A percentile compares a stretch with the other conserved stretches of the same genome.
Conservation (phyloP, 2,329 filamentous ascomycete genomes). For the Phoma sp. region DNA sequence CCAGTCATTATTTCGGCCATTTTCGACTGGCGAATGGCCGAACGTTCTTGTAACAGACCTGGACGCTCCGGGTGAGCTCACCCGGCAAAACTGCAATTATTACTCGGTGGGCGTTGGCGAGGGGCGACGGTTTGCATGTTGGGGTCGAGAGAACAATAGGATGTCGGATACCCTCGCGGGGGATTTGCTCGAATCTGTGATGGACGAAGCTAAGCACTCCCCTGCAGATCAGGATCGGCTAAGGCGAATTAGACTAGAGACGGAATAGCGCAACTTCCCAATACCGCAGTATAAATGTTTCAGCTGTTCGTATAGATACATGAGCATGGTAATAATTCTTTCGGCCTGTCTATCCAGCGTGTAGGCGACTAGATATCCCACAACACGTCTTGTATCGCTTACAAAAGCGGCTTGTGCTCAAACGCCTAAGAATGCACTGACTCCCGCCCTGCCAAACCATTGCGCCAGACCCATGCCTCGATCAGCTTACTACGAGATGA, state of each 20-base stretch:
- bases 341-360: constrained; percentile 1
- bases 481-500: constrained; percentile 8
- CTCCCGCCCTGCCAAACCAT: constrained; percentile 4
- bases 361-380: neutral
- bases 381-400: constrained; percentile 9
- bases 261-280: constrained; percentile 1
- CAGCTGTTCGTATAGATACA: constrained; percentile 5
- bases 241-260: constrained; percentile 4
- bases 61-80: constrained; percentile 8
- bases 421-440: constrained; percentile 16
- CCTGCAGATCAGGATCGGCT: constrained; percentile 16
- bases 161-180: constrained; percentile 13
- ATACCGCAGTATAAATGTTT: constrained; percentile 1
- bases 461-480: constrained; percentile 4
- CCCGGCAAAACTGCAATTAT: constrained; percentile 5
- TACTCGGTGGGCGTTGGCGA: constrained; percentile 6
- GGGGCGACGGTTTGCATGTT: constrained; percentile 7
- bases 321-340: constrained; percentile 2
- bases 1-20: constrained; percentile 38
- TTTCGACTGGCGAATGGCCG: constrained; percentile 15
- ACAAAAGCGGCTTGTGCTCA: neutral
- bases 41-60: neutral
- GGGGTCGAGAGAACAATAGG: constrained; percentile 11
- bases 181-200: constrained; percentile 6
- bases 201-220: constrained; percentile 8